Evolutionary conservation across 345 rosid species (phyloP), one percentile per base, ranked within the genome.

Genomic region (Litchi chinensis): DNA sequence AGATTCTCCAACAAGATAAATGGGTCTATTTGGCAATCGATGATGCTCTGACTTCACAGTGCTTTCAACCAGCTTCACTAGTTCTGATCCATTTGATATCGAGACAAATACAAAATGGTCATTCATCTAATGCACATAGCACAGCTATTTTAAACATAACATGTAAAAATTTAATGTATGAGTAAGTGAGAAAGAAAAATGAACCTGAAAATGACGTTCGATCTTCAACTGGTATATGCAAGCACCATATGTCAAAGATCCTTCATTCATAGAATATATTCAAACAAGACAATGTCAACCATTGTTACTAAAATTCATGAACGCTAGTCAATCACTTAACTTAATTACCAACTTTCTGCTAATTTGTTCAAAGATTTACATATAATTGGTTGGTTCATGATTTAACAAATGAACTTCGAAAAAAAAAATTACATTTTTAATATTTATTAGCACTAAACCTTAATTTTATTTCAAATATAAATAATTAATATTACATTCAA

Each of bases 231-330:
- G 93, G 96, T 70, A 92, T 83, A 84, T 90, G 92, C 84, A 92
- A 86, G 82, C 93, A 90, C 92, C 92, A 89, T 67, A 90, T 26
- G 60, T 90, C 89, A 81, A 92, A 90, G 21, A 90, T 82, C 91
- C 96, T 92, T 72, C 75, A 76, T 52, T 73, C 68, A 68, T 65
- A 44, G 69, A 15, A 66, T 44, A 43, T 74, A 63, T 3, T 18
- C 73, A 44, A 43, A 13, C 40, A 28, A 48, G 22, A 75, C 28
- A 8, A 68, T 41, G 39, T 39, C 0, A 37, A 19, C 28, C 28
- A 60, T 6, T 50, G n/a, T 13, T 54, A 22, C 13, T 26, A 59
- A 3, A 10, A 13, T 19, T 41, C 57, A 41, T 60, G 68, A 16
- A 54, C 6, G n/a, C 32, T 18, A 75, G 40, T 48, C 64, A 56